Evolutionary conservation across 176 grass and related monocot species (phyloP), one percentile per base, ranked within the genome.

Genomic region (Phoenix roebelenii): DNA sequence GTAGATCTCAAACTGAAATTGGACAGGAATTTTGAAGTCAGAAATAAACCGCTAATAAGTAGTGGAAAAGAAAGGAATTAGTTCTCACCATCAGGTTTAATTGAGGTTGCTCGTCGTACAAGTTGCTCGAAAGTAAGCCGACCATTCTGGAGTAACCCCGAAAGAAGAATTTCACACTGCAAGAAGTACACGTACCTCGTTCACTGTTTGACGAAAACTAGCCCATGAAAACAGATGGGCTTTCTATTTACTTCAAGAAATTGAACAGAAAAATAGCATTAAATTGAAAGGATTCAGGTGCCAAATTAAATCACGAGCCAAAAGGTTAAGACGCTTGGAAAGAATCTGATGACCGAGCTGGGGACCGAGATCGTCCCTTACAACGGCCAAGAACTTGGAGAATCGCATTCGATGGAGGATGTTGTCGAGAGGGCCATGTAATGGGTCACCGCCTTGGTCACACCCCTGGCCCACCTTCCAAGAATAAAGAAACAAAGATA

Each of bases 71-170:
- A 35, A 35, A 7, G 7, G 30, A 35, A 35, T 35, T 5, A 9
- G 30, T 35, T 28, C 72, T 5, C 30, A 67, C 59, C 82, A 69
- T 69, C 60, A 50, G 35, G 9, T 22, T 57, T 39, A 77, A 79
- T 90, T 55, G 72, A 77, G 16, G 61, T 62, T 35, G 83, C 76
- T 58, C 81, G 72, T 52, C 60, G 75, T 58, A 90, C 68, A 39
- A 90, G 80, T 77, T 96, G 86, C 59, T 87, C 62, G 72, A 96
- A 90, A 74, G 92, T 96, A 69, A 96, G 77, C 57, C 87, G 88
- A 59, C 87, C 92, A 79, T 91, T 84, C 65, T 77, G 78, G 77
- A 97, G 59, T 66, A 97, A 73, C 58, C 83, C 87, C 71, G 88
- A 76, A 4, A 88, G 75, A 80, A 97, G 69, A 67, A 25, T 44